These are phyloP conservation scores for Dispira simplex DNA, from an alignment of 192 early-diverging fungal species.

Conservation along the genomic window DNA sequence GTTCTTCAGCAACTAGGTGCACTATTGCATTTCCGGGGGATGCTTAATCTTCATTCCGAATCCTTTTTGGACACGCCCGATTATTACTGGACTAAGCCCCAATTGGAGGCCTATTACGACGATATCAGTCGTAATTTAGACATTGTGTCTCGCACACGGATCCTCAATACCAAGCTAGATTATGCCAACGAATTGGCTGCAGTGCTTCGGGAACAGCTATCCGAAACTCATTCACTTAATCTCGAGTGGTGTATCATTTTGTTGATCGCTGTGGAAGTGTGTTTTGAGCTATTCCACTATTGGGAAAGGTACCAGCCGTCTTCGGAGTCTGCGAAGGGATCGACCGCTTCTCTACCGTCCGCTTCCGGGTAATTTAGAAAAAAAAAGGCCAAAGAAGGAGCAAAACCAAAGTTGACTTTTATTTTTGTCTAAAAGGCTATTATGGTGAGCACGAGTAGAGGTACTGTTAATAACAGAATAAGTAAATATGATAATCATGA, in stretches of 20 bases:
- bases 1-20: conserved; percentile 35
- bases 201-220: conserved; percentile 32
- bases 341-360: too few species aligned
- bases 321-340: too few species aligned
- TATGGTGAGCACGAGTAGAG: too few species aligned
- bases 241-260: conserved; percentile 25
- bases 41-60: conserved; percentile 39
- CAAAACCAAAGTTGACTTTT: too few species aligned
- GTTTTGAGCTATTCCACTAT: conserved; percentile 15
- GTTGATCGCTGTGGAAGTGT: conserved; percentile 18
- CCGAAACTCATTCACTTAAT: conserved; percentile 31
- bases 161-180: conserved; percentile 51
- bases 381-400: too few species aligned
- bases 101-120: conserved; percentile 35
- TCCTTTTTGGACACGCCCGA: conserved; percentile 39
- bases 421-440: too few species aligned
- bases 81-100: conserved; percentile 34
- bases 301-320: conserved; percentile 7
- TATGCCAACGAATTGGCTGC: conserved; percentile 46
- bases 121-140: conserved; percentile 32
- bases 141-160: conserved; percentile 31
- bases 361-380: too few species aligned
- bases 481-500: too few species aligned
- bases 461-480: too few species aligned
- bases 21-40: conserved; percentile 29